Evolutionary conservation across 176 grass and related monocot species (phyloP).

Genomic region (Hordeum marinum): DNA sequence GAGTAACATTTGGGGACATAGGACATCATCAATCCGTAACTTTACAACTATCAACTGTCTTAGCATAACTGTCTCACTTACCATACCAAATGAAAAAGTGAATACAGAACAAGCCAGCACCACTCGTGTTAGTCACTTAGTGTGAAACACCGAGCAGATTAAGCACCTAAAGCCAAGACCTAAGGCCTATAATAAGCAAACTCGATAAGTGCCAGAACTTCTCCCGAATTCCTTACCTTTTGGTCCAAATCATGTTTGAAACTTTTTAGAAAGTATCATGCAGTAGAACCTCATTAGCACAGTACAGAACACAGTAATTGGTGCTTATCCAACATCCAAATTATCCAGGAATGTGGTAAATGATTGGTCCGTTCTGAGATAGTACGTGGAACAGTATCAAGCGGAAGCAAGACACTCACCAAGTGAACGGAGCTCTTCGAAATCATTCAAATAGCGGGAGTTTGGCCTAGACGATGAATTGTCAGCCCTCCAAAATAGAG

Average conservation of each 20-base stretch:
- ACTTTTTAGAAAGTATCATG: not conserved
- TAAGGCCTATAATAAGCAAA: constrained; percentile 4
- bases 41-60: not conserved
- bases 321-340: constrained; percentile 4
- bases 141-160: not conserved
- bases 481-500: constrained; percentile 70
- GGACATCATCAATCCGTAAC: not conserved
- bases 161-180: not conserved
- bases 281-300: not conserved
- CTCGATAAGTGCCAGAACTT: not conserved
- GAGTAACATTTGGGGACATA: not conserved
- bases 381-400: not conserved
- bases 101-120: not conserved
- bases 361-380: constrained; percentile 1
- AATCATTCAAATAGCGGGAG: constrained; percentile 95
- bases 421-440: constrained; percentile 86
- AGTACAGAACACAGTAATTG: not conserved
- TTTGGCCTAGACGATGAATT: constrained; percentile 68
- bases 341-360: not conserved
- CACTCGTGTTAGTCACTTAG: not conserved
- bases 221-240: not conserved
- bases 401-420: constrained; percentile 46
- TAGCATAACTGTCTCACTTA: not conserved
- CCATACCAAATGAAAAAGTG: not conserved
- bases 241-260: not conserved